Base-by-base conservation (phyloP, 805 yeast genomes). In the Phaffomyces thermotolerans region DNA sequence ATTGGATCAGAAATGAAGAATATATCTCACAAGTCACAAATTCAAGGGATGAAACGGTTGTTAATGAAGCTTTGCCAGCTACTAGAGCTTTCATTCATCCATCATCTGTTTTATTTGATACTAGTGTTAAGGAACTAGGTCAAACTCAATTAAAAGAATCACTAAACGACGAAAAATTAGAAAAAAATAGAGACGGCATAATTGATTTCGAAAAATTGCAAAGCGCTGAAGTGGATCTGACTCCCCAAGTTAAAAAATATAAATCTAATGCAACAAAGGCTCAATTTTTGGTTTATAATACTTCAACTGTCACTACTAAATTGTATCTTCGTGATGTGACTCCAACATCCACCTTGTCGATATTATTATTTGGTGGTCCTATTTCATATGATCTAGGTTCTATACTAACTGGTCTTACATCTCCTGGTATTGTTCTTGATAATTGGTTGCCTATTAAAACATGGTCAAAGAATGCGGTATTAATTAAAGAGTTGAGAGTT, bases 391-490 rank as follows among this genome's bases (percentile, higher is more conserved):
- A 84, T 52, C 51, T 79, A 39, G 58, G 68, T 10, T 56, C 64
- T 8, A 50, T 66, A 10, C 47, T 56, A n/a, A 60, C 71, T 0
- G 66, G 74, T 1, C 71, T 67, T 34, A 72, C 79, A 5, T 75
- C 89, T 0, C 95, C 96, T 0, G 97, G 97, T 20, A 76, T 93
- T 31, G 79, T 88, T 8, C 66, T 91, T 43, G 96, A 87, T 52
- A 73, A 73, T n/a, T 90, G 98, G 97, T 64, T 87, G 30, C 95
- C 96, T 1, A 72, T 91, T 12, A 72, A 86, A 48, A 87, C 96
- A 1, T 91, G 97, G 97, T 84, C 95, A 50, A 85, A 93, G 51
- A 87, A 90, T 54, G 98, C 90, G 1, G 95, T 91, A 2, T 65
- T 91, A 38, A 73, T 90, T 27, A 84, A 85, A 45, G 78, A 82